Base-by-base conservation (phyloP, 1,284 basidiomycete genomes). In the Abortiporus biennis region DNA sequence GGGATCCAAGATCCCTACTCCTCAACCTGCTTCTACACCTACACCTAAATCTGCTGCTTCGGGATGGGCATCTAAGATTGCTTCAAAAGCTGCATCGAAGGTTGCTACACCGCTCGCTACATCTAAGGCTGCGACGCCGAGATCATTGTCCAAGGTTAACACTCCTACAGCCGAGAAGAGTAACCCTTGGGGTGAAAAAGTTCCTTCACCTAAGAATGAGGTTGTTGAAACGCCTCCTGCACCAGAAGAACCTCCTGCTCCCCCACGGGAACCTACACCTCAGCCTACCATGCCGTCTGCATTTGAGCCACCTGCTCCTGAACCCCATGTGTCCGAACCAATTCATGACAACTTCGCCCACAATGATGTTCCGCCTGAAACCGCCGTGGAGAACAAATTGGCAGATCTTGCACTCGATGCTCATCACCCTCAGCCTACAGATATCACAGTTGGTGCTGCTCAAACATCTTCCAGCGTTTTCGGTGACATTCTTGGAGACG, bases 71-170 rank as follows among this genome's bases (percentile, higher is more conserved):
- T n/a, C n/a, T n/a, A n/a, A n/a, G n/a, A n/a, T n/a, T n/a, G n/a
- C n/a, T 29, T 8, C 27, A n/a, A 29, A 29, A 8, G 9, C n/a
- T n/a, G 27, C 9, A n/a, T 46, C 46, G 19, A 47, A 49, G 22
- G 50, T 46, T 5, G 42, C 40, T n/a, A 46, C 50, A 29, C 27
- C 27, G 8, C 8, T 13, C 16, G 43, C 50, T 9, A 43, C 46
- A 33, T 49, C 53, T 17, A 57, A 53, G 40, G 48, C 50, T 5
- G 40, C 50, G 3, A 57, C 52, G 21, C 54, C 53, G 8, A 49
- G 47, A 42, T 45, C 48, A 25, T 46, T 45, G 21, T 55, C 54
- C 8, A 54, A 50, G 39, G 53, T 46, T 8, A 47, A 47, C 2
- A 54, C 54, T 3, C 50, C 50, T 8, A 49, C 46, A 32, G 31